Conservation (phyloP, 495 filamentous ascomycete species). For the Hypomontagnella monticulosa region DNA sequence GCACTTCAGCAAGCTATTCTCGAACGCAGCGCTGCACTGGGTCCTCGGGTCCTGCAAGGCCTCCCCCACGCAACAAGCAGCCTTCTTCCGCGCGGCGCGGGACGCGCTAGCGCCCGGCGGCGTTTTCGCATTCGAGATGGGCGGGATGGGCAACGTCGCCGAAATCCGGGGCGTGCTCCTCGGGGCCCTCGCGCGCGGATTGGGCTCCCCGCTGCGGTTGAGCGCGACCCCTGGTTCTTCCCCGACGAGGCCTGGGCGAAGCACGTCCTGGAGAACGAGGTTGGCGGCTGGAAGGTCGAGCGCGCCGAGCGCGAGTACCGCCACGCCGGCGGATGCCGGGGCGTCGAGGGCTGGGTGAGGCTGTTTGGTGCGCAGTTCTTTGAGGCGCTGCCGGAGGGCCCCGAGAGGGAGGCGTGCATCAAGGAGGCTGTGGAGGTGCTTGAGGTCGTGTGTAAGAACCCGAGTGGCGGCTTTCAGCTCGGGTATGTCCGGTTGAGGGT, state of each 20-base stretch:
- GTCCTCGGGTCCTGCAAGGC: constrained; percentile 61
- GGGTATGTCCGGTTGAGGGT: constrained; percentile 79
- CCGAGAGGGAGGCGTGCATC: constrained; percentile 62
- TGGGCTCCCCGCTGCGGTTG: constrained; percentile 56
- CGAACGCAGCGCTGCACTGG: constrained; percentile 85
- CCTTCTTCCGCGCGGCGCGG: constrained; percentile 59
- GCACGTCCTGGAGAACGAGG: constrained; percentile 59
- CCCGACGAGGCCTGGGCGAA: constrained; percentile 67
- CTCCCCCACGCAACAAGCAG: constrained; percentile 15
- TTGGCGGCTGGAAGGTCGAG: constrained; percentile 69
- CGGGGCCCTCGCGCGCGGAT: constrained; percentile 63
- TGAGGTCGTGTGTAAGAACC: constrained; percentile 61
- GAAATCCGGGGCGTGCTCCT: constrained; percentile 71
- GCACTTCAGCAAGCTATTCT: constrained; percentile 72
- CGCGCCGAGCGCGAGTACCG: constrained; percentile 70
- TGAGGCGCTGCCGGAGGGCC: constrained; percentile 54
- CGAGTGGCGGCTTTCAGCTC: constrained; percentile 68
- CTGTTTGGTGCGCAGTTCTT: constrained; percentile 70
- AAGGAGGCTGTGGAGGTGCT: constrained; percentile 67
- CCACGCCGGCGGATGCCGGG: constrained; percentile 66
- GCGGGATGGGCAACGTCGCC: constrained; percentile 73
- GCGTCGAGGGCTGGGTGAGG: constrained; percentile 75
- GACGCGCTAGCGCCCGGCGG: constrained; percentile 66
- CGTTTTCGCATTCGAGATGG: constrained; percentile 75
- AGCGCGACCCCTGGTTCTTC: constrained; percentile 76